Evolutionary conservation across 2,329 filamentous ascomycete species (phyloP).

Genomic region (Furcasterigmium sp.): DNA sequence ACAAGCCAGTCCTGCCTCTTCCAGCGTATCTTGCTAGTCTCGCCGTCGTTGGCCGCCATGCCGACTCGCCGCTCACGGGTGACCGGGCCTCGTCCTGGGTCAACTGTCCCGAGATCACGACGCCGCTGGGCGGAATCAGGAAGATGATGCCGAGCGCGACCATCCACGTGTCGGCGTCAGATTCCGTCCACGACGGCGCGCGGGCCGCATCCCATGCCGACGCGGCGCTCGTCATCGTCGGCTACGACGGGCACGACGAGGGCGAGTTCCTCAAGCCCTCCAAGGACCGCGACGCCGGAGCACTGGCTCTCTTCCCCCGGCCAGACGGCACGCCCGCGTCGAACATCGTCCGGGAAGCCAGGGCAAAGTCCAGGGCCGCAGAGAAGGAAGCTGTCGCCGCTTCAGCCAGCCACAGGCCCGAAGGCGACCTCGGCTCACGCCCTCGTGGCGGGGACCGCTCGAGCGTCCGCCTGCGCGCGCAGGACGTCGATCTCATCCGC

Average conservation of each 20-base stretch:
- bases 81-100: constrained; percentile 14
- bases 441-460: constrained; percentile 13
- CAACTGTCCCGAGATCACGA: constrained; percentile 5
- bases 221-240: constrained; percentile 12
- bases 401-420: constrained; percentile 4
- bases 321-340: not conserved
- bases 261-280: constrained; percentile 13
- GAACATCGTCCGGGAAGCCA: not conserved
- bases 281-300: constrained; percentile 4
- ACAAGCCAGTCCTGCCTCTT: not conserved
- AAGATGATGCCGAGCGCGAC: not conserved
- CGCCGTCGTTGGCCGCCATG: constrained; percentile 13
- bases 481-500: constrained; percentile 13
- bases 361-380: not conserved
- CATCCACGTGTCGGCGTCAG: not conserved
- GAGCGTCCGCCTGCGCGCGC: constrained; percentile 5
- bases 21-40: constrained; percentile 3
- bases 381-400: not conserved
- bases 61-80: constrained; percentile 10
- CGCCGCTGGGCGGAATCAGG: constrained; percentile 10
- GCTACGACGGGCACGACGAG: constrained; percentile 13
- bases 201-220: constrained; percentile 4
- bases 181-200: not conserved
- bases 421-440: not conserved
- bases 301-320: not conserved